These are phyloP conservation scores for Nicotiana knightiana DNA, from an alignment of 257 asterid genomes.

Conservation along the genomic window DNA sequence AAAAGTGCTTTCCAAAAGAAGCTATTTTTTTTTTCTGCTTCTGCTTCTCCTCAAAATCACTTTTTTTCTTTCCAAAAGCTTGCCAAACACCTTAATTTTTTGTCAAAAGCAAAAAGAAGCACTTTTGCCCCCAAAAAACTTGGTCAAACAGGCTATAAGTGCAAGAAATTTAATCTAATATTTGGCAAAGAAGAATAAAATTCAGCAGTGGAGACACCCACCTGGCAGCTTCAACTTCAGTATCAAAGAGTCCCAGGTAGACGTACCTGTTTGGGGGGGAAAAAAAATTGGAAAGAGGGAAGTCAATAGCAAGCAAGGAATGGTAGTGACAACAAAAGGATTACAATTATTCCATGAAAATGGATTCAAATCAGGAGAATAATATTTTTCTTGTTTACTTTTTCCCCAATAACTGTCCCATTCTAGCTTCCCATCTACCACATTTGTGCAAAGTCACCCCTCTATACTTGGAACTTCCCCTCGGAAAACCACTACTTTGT, in stretches of 20 bases:
- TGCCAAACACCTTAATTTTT: too few species aligned
- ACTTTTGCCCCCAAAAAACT: too few species aligned
- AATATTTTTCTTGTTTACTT: slow-evolving; percentile 29
- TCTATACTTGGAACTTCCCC: slow-evolving; percentile 84
- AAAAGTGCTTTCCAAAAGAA: too few species aligned
- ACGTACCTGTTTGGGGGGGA: slow-evolving; percentile 46
- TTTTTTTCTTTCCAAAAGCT: too few species aligned
- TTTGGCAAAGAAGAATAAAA: neutral
- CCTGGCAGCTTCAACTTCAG: slow-evolving; percentile 95
- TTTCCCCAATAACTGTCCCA: slow-evolving; percentile 85
- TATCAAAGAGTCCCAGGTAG: slow-evolving; percentile 86
- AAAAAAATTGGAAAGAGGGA: neutral
- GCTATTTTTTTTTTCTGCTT: too few species aligned
- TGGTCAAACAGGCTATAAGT: too few species aligned
- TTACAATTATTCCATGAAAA: neutral
- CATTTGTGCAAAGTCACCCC: slow-evolving; percentile 91
- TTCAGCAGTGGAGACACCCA: slow-evolving; percentile 3
- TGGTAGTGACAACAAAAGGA: neutral
- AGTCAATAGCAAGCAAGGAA: neutral
- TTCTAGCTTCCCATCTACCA: slow-evolving; percentile 90
- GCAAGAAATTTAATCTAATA: neutral
- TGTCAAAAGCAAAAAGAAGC: too few species aligned
- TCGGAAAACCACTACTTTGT: slow-evolving; percentile 77
- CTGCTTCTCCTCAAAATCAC: too few species aligned
- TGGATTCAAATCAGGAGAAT: neutral